Percentiles rank a stretch among this genome's conserved stretches.
These are phyloP conservation scores for Metschnikowia sp. DNA, from an alignment of 805 yeast species.

Conservation along the genomic window DNA sequence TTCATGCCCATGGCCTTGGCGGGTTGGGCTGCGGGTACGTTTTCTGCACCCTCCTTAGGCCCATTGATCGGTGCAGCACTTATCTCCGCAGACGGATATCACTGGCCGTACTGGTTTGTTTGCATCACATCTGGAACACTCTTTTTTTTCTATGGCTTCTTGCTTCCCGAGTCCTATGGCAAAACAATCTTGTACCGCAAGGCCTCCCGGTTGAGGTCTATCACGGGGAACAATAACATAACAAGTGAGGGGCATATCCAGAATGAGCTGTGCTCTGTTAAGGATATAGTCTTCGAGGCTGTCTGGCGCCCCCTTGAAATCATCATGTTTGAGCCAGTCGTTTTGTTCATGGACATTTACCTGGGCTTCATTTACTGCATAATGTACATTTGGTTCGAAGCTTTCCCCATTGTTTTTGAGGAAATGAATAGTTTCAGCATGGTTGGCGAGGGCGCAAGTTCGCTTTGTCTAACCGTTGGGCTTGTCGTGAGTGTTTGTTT, in stretches of 20 bases:
- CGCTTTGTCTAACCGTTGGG: slow-evolving; percentile 8
- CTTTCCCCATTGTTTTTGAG: slow-evolving; percentile 14
- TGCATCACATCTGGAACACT: slow-evolving; percentile 10
- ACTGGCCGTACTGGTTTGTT: slow-evolving; percentile 14
- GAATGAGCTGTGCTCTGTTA: slow-evolving; percentile 2
- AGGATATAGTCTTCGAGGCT: slow-evolving; percentile 6
- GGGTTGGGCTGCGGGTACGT: slow-evolving; percentile 52
- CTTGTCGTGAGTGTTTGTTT: slow-evolving; percentile 4
- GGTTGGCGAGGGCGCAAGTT: slow-evolving; percentile 11
- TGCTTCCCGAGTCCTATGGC: slow-evolving; percentile 14
- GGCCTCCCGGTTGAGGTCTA: slow-evolving; percentile 12
- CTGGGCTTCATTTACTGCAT: slow-evolving; percentile 12
- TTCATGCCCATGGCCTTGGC: slow-evolving; percentile 46
- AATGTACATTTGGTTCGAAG: slow-evolving; percentile 16
- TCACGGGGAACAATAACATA: slow-evolving; percentile 13
- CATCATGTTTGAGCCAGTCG: slow-evolving; percentile 13
- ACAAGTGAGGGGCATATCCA: slow-evolving; percentile 14
- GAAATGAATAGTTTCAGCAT: slow-evolving; percentile 9
- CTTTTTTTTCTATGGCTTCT: slow-evolving; percentile 6
- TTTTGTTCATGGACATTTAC: slow-evolving; percentile 12
- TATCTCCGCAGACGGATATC: slow-evolving; percentile 16
- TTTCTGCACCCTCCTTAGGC: slow-evolving; percentile 54
- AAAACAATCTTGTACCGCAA: slow-evolving; percentile 14
- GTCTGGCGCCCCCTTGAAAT: slow-evolving; percentile 14
- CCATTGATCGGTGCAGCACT: slow-evolving; percentile 56